Percentiles rank a stretch among this genome's conserved stretches.
Evolutionary conservation across 2,329 filamentous ascomycete genomes (phyloP).

Genomic region (Amylocarpus encephaloides): DNA sequence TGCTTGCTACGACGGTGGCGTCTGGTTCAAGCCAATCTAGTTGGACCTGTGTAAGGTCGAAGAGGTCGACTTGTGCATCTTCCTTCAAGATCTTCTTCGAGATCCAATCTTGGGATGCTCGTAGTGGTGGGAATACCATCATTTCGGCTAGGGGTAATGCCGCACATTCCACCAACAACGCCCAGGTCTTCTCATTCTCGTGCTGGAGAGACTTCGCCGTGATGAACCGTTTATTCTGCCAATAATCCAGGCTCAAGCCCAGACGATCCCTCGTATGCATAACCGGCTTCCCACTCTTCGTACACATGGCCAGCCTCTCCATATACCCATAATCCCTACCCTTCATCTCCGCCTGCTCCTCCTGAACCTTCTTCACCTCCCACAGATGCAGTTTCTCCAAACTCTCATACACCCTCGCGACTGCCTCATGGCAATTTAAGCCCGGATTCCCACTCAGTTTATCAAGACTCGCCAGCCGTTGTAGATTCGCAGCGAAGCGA

Average conservation of each 20-base stretch:
- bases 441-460: conserved; percentile 62
- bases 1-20: conserved; percentile 50
- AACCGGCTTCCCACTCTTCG: conserved; percentile 60
- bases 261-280: conserved; percentile 64
- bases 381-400: conserved; percentile 63
- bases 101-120: conserved; percentile 70
- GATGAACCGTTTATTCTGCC: conserved; percentile 57
- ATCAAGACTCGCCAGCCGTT: conserved; percentile 62
- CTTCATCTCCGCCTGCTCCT: conserved; percentile 41
- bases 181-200: conserved; percentile 47
- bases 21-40: conserved; percentile 70
- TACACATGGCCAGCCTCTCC: conserved; percentile 46
- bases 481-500: conserved; percentile 64
- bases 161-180: conserved; percentile 60
- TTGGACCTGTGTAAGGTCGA: not conserved
- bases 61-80: not conserved
- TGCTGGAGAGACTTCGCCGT: conserved; percentile 32
- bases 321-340: conserved; percentile 39
- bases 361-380: conserved; percentile 52
- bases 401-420: conserved; percentile 67
- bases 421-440: conserved; percentile 71
- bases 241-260: conserved; percentile 71
- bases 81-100: conserved; percentile 46
- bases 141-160: conserved; percentile 34
- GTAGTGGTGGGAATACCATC: conserved; percentile 49